Evolutionary conservation across 768 basidiomycete species (phyloP).

Genomic region (Lentinula guzmanii): DNA sequence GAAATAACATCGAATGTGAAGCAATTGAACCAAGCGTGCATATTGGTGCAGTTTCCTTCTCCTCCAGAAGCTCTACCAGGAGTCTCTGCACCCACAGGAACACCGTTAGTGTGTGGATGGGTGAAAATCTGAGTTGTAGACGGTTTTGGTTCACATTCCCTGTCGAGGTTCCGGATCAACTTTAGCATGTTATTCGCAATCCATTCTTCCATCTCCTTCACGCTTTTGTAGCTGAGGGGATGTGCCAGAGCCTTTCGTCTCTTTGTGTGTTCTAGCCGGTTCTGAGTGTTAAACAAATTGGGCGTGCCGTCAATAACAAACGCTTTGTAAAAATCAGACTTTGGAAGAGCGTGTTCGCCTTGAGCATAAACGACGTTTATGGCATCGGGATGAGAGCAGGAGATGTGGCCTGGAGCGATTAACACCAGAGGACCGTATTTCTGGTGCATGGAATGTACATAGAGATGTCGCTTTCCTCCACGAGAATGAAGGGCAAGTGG

Average conservation of each 20-base stretch:
- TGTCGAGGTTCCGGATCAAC: neutral
- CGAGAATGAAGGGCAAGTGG: slow-evolving; percentile 1
- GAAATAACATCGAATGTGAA: slow-evolving; percentile 4
- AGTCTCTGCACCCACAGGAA: neutral
- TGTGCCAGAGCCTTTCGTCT: slow-evolving; percentile 2
- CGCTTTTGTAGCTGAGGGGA: neutral
- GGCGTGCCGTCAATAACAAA: slow-evolving; percentile 1
- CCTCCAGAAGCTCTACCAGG: neutral
- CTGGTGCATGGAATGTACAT: neutral
- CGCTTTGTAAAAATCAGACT: slow-evolving; percentile 8
- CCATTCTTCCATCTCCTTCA: slow-evolving; percentile 5
- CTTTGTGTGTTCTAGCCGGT: neutral
- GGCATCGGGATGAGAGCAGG: slow-evolving; percentile 5
- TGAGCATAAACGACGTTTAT: slow-evolving; percentile 2
- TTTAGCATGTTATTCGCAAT: neutral
- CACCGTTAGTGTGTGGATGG: neutral
- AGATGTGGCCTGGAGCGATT: slow-evolving; percentile 5
- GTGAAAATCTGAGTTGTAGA: neutral
- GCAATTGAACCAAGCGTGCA: slow-evolving; percentile 4
- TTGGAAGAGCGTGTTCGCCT: slow-evolving; percentile 2
- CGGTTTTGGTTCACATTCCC: neutral
- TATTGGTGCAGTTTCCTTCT: neutral
- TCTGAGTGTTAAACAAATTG: neutral
- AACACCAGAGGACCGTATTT: slow-evolving; percentile 5
- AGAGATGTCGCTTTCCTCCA: slow-evolving; percentile 1